Evolutionary conservation across 352 stramenopile genomes (phyloP), one percentile per base, ranked within the genome.

Genomic region (Phytophthora pseudosyringae): DNA sequence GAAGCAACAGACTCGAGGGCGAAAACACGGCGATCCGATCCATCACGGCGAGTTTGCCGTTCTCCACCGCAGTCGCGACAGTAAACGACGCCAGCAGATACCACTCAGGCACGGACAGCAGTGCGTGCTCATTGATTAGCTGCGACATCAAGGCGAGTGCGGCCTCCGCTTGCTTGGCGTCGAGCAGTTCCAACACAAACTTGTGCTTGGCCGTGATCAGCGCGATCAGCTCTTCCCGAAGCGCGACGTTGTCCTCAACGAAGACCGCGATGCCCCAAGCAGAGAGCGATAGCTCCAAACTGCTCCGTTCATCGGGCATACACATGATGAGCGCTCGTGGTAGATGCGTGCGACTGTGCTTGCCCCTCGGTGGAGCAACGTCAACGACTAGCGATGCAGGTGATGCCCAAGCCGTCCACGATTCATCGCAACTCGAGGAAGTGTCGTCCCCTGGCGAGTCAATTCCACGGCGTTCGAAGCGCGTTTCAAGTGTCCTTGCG

Each of bases 61-160:
- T 88, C 8, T 66, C 36, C 10, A 89, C 54, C 2, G 36, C 49
- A 15, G 52, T 61, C 4, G 78, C 74, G 15, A 87, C 48, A 9
- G 52, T 15, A 8, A 75, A 60, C 8, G 74, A 75, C 3, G 47
- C 71, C 3, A 89, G 10, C 1, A 86, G 12, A 43, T 81, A 77
- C 82, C 82, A 89, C 33, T 83, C 60, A 0, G 82, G 82, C 0
- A 81, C 59, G 0, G 68, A 77, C 1, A 89, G 54, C 38, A 88
- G 33, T 12, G 78, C 72, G 43, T 89, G 71, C 29, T 88, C 71
- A 38, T 80, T 84, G 36, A 91, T 78, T 8, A 86, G 26, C 7
- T 75, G 64, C 3, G 82, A 89, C 3, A 88, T 64, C 0, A 88
- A 52, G 2, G 59, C 33, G 3, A 88, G 41, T 3, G 80, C 61